Evolutionary conservation across 495 filamentous ascomycete species (phyloP).

Genomic region (Trichoderma gamsii): DNA sequence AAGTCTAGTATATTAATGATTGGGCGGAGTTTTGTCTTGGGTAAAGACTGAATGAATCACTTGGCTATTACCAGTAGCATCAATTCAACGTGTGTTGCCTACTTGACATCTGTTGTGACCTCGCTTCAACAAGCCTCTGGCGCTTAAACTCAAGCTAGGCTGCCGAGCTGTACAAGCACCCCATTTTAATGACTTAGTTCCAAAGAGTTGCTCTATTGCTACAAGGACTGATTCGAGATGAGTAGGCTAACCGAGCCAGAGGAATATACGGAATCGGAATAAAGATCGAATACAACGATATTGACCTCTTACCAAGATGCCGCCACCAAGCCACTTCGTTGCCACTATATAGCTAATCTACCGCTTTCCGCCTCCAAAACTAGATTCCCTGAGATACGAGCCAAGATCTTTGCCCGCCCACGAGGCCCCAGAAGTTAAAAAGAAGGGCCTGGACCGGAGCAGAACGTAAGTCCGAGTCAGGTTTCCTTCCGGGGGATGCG

Average conservation of each 20-base stretch:
- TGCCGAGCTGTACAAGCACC: too few relatives aligned
- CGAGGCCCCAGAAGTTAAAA: neutral
- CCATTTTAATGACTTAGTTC: too few relatives aligned
- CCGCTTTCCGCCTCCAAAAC: neutral
- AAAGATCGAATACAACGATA: neutral
- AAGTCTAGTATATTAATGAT: neutral
- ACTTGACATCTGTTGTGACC: too few relatives aligned
- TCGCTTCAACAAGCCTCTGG: too few relatives aligned
- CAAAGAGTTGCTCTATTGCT: too few relatives aligned
- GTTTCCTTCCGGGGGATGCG: neutral
- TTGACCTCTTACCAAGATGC: neutral
- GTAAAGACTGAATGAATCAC: neutral
- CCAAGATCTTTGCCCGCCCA: neutral
- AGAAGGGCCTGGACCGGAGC: neutral
- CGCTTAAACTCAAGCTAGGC: neutral
- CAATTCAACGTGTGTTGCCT: too few relatives aligned
- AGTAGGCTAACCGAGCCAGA: neutral
- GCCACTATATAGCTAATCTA: neutral
- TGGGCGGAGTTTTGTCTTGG: neutral
- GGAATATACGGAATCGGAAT: neutral
- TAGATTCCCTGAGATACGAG: neutral
- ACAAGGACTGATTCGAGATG: neutral
- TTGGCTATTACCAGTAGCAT: too few relatives aligned
- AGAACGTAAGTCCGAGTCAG: neutral
- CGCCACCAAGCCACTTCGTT: too few relatives aligned